A percentile compares a stretch with the other conserved stretches of the same genome.
These are phyloP conservation scores for Rhodamnia argentea DNA, from an alignment of 345 rosid species.

Conservation along the genomic window DNA sequence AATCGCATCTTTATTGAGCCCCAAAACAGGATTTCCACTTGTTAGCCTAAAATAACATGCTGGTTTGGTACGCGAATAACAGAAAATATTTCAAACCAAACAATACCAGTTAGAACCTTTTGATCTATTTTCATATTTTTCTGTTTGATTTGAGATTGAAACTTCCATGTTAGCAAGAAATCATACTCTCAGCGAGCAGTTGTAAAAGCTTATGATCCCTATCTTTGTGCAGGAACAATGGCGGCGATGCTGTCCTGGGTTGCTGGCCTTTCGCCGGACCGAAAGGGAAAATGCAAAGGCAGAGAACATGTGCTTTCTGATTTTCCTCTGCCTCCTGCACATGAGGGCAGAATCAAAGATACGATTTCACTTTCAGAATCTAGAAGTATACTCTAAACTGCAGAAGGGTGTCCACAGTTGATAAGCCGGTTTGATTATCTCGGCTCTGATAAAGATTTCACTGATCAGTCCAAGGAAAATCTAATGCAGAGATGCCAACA, in stretches of 20 bases:
- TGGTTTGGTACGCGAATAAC: neutral
- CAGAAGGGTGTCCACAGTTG: neutral
- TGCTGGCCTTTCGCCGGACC: slow-evolving; percentile 24
- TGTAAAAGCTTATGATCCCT: neutral
- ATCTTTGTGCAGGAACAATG: neutral
- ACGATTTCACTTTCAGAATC: neutral
- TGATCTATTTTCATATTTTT: neutral
- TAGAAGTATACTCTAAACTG: neutral
- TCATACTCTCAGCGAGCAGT: neutral
- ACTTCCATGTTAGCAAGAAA: neutral
- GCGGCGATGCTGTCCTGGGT: neutral
- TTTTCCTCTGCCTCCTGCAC: neutral
- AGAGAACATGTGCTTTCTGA: slow-evolving; percentile 10
- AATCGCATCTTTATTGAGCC: neutral
- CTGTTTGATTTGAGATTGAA: neutral
- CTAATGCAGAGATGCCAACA: neutral
- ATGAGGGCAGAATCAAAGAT: neutral
- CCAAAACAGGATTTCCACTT: neutral
- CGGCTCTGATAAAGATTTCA: neutral
- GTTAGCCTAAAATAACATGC: neutral
- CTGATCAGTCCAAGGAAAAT: neutral
- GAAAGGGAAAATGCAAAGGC: slow-evolving; percentile 4
- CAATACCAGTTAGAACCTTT: neutral
- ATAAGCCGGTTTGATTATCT: neutral
- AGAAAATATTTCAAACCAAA: neutral